A percentile compares a stretch with the other conserved stretches of the same genome.
Conservation (phyloP, 1,284 basidiomycete genomes). For the Coniferiporia sulphurascens region DNA sequence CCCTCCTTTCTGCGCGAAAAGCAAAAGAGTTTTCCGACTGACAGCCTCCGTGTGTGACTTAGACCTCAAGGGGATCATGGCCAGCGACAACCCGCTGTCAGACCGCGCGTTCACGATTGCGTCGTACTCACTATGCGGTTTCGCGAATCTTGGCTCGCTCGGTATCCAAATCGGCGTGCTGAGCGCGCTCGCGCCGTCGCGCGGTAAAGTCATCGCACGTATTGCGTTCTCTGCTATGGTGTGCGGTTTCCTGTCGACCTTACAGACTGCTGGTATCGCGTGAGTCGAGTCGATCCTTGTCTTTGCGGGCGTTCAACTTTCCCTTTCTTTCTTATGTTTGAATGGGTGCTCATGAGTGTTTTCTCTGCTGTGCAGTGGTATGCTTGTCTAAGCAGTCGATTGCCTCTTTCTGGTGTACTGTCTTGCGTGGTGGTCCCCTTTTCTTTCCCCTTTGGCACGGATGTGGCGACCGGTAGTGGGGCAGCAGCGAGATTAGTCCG, state of each 20-base stretch:
- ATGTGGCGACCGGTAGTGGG: too few species aligned
- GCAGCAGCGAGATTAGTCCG: too few species aligned
- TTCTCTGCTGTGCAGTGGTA: conserved; percentile 8
- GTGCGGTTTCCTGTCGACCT: conserved; percentile 24
- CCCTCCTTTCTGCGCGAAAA: neutral
- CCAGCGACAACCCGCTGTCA: conserved; percentile 51
- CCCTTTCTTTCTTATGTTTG: neutral
- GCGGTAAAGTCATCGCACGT: conserved; percentile 34
- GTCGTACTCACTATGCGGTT: conserved; percentile 84
- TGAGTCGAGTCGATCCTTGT: conserved; percentile 1
- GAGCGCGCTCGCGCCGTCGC: conserved; percentile 39
- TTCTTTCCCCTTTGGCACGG: too few species aligned
- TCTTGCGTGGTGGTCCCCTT: too few species aligned
- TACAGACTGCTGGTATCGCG: conserved; percentile 19
- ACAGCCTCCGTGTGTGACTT: too few species aligned
- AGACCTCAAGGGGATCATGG: conserved; percentile 52
- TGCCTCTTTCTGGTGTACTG: too few species aligned
- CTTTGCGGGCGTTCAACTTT: neutral
- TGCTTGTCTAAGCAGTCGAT: conserved; percentile 5
- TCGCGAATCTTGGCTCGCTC: conserved; percentile 81
- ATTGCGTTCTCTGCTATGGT: conserved; percentile 36
- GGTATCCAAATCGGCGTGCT: conserved; percentile 92
- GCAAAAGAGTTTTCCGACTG: neutral
- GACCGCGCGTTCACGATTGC: conserved; percentile 72
- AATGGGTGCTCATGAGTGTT: conserved; percentile 4